Evolutionary conservation across 257 asterid genomes (phyloP), one percentile per base, ranked within the genome.

Genomic region (Ophiorrhiza pumila): DNA sequence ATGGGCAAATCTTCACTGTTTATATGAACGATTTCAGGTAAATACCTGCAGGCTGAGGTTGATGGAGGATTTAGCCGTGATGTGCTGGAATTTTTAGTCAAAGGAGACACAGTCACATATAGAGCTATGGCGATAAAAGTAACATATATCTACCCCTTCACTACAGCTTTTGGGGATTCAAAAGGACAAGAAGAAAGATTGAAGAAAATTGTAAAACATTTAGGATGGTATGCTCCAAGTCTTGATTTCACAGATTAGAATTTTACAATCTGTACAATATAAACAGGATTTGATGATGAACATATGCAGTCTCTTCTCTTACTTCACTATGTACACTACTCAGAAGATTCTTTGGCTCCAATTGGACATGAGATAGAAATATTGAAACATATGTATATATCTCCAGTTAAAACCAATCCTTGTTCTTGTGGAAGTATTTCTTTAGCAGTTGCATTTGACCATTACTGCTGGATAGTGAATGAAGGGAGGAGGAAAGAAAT

Each of bases 61-160:
- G 97, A 93, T 66, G 98, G 96, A 67, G 96, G 98, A 71, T 87
- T 89, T 53, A 96, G 98, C 41, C 83, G 96, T 17, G 98, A 93
- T 55, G 94, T 91, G 57, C 20, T 93, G 27, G 97, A 91, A 58
- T 93, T 93, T 73, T 73, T 93, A 78, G 87, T 89, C 67, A 91
- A 88, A 17, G 96, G 89, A 43, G 87, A 89, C 56, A 85, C 82
- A 1, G 98, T 91, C 66, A 73, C 90, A 12, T 91, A 77, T 29
- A 80, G 98, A 79, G 94, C 86, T 39, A 93, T 91, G 98, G 92
- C 98, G 11, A 85, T 85, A n/a, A 89, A 89, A 68, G 96, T 93
- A 15, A 89, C 91, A 0, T 93, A 88, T 58, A 74, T 93, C 20
- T 93, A 93, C 69, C 98, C 98, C 7, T 93, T 93, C 74, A 93